These are phyloP conservation scores for Conidiobolus incongruus DNA, from an alignment of 371 early-diverging fungal species.

Conservation along the genomic window DNA sequence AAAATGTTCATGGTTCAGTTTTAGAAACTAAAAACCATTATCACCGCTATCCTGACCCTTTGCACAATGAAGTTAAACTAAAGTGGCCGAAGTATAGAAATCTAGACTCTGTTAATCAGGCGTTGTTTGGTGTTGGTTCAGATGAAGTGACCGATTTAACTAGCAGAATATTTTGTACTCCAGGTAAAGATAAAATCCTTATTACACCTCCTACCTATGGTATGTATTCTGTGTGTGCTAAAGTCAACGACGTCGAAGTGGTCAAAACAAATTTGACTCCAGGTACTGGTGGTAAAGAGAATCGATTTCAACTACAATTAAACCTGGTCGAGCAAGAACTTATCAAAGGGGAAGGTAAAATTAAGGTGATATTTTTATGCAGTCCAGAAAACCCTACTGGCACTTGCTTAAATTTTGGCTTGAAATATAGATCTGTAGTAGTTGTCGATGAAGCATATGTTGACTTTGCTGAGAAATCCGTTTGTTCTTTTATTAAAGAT, in stretches of 20 bases:
- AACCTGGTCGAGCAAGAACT: too few relatives aligned
- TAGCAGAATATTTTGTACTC: slow-evolving; percentile 76
- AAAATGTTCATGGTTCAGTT: slow-evolving; percentile 80
- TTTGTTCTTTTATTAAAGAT: slow-evolving; percentile 6
- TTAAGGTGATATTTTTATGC: slow-evolving; percentile 84
- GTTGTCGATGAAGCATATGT: slow-evolving; percentile 96
- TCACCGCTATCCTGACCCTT: slow-evolving; percentile 94
- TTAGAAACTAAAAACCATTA: too few relatives aligned
- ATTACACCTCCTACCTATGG: slow-evolving; percentile 95
- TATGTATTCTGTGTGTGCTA: slow-evolving; percentile 88
- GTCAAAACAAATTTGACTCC: too few relatives aligned
- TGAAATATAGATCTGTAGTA: slow-evolving; percentile 52
- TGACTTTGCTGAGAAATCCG: slow-evolving; percentile 51
- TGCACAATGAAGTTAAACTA: slow-evolving; percentile 64
- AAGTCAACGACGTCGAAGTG: slow-evolving; percentile 80
- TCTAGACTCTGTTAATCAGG: slow-evolving; percentile 11
- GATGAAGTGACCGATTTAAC: slow-evolving; percentile 90
- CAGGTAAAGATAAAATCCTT: slow-evolving; percentile 74
- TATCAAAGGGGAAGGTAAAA: too few relatives aligned
- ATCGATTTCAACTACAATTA: too few relatives aligned
- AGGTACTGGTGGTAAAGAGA: too few relatives aligned
- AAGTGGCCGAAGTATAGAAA: too few relatives aligned
- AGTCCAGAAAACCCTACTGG: slow-evolving; percentile 97
- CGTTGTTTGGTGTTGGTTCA: slow-evolving; percentile 89
- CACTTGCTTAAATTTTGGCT: slow-evolving; percentile 33